Evolutionary conservation across 768 basidiomycete species (phyloP), one percentile per base, ranked within the genome.

Genomic region (Porpolomopsis calyptriformis): DNA sequence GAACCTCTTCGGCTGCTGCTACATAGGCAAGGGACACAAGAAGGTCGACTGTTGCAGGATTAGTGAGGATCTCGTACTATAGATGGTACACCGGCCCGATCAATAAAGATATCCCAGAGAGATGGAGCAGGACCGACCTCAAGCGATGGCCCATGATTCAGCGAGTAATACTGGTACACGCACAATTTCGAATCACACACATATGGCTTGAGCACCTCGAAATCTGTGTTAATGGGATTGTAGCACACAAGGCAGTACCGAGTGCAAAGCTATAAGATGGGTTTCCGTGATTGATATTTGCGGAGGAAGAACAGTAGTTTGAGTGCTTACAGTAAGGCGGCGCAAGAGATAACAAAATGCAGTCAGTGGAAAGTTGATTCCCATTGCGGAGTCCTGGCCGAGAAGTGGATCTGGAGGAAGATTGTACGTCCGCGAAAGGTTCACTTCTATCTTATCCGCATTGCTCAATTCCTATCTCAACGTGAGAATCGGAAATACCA

Each of bases 221-320:
- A 75, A 33, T 73, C 67, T 7, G 63, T 65, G 8, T 66, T 53
- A 24, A 81, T 64, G 49, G 69, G 72, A 52, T 74, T 74, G 54
- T 82, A 82, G 60, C 84, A 85, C n/a, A 82, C 78, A n/a, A 82
- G 67, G 52, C 84, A 86, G 59, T 76, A 82, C 18, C 75, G 68
- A 0, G 78, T 75, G 52, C 80, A 85, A 18, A 85, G 66, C 78
- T 82, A 49, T 31, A 9, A 12, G 19, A 34, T 19, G 23, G 24
- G 26, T 9, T 6, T 22, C 23, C 23, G 39, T 12, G 10, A 11
- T 25, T 12, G 31, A 18, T 14, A 16, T 24, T 4, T 10, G 35
- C n/a, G n/a, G n/a, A n/a, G n/a, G n/a, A n/a, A 9, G 8, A 23
- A 6, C 4, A 37, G 43, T 23, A 48, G 46, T 23, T 29, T 20